Percentiles rank a stretch among this genome's conserved stretches.
Conservation (phyloP, 192 early-diverging fungal species). For the Podila clonocystis region DNA sequence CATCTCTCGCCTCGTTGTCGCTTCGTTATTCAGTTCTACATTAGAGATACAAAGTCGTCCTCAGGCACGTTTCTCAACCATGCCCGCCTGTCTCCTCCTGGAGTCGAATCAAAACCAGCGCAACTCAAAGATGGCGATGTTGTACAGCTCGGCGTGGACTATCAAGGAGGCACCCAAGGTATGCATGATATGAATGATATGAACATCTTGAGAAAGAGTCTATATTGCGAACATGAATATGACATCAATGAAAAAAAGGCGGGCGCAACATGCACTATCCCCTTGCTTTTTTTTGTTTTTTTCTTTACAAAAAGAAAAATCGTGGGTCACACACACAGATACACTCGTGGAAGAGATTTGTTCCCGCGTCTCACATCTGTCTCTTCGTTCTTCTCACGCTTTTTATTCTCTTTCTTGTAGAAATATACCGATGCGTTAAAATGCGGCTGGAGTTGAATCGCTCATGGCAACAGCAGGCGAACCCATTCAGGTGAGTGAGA, state of each 20-base stretch:
- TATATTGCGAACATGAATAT: neutral
- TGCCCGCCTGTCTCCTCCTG: constrained; percentile 88
- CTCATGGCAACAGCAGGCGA: constrained; percentile 71
- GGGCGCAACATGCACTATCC: neutral
- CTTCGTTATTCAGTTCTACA: constrained; percentile 73
- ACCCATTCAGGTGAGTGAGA: constrained; percentile 65
- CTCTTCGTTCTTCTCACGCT: constrained; percentile 2
- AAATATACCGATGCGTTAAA: constrained; percentile 94
- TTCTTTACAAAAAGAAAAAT: too few relatives aligned
- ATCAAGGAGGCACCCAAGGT: constrained; percentile 91
- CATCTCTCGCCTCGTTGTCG: neutral
- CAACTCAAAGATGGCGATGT: constrained; percentile 91
- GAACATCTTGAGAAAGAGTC: neutral
- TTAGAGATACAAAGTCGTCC: constrained; percentile 95
- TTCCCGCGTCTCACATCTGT: neutral
- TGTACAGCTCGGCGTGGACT: constrained; percentile 96
- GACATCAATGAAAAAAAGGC: too few relatives aligned
- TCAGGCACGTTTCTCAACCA: constrained; percentile 99
- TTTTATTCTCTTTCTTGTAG: constrained; percentile 48
- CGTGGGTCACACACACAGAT: too few relatives aligned
- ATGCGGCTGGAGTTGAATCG: constrained; percentile 85
- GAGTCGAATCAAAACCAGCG: constrained; percentile 84
- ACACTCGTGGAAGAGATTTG: too few relatives aligned
- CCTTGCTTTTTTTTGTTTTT: neutral
- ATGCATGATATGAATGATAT: constrained; percentile 2